Percentiles rank a stretch among this genome's conserved stretches.
phyloP scores from a whole-genome alignment of 306 rosid genomes.

The Castanopsis chinensis region DNA sequence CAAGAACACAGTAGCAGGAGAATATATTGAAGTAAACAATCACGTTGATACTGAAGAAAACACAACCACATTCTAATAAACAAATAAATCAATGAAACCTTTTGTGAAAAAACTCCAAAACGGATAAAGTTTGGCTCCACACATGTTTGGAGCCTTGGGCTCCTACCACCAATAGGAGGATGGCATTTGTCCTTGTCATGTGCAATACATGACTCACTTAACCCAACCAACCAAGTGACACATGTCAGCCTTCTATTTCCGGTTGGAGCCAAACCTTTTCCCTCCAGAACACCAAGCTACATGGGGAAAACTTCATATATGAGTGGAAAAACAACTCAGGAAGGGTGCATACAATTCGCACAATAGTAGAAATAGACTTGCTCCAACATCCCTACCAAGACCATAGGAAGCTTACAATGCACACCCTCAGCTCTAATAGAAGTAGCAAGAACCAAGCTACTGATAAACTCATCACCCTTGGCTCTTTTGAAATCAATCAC shows the following conservation, averaged over 20 bases:
- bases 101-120: background rate
- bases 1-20: constrained; percentile 1
- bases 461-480: background rate
- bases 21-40: constrained; percentile 9
- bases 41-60: constrained; percentile 14
- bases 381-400: background rate
- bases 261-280: too few species aligned
- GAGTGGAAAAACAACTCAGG: background rate
- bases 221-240: too few species aligned
- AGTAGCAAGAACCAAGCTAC: background rate
- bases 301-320: background rate
- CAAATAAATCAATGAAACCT: constrained; percentile 4
- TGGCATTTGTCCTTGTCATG: too few species aligned
- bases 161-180: too few species aligned
- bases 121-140: too few species aligned
- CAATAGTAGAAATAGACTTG: background rate
- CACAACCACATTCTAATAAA: background rate
- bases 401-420: background rate
- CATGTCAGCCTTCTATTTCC: too few species aligned
- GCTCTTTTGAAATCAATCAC: background rate
- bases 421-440: background rate
- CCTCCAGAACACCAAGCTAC: background rate
- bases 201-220: too few species aligned
- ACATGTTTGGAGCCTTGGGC: too few species aligned
- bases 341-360: background rate